Percentiles rank a stretch among this genome's conserved stretches.
phyloP scores from a whole-genome alignment of 2,329 filamentous ascomycete species.

The Monosporascus sp. region DNA sequence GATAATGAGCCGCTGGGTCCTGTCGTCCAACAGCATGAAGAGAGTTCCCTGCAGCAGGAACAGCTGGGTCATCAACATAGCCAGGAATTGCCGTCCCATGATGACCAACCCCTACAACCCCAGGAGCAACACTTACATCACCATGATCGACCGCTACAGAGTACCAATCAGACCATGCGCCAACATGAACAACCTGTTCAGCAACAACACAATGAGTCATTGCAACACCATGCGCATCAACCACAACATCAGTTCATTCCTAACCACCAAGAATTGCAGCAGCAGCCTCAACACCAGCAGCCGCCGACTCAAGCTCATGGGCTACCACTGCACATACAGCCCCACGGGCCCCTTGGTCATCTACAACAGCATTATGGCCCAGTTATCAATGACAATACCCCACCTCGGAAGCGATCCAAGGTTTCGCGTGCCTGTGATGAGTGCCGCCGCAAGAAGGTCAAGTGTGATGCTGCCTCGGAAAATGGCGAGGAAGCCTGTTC shows the following conservation, averaged over 20 bases:
- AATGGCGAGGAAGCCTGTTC: slow-evolving; percentile 69
- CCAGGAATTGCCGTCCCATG: no score
- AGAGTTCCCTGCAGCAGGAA: slow-evolving; percentile 6
- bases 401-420: slow-evolving; percentile 74
- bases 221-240: slow-evolving; percentile 4
- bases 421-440: slow-evolving; percentile 87
- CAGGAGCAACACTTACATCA: slow-evolving; percentile 14
- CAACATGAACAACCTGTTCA: slow-evolving; percentile 4
- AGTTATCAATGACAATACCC: slow-evolving; percentile 49
- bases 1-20: slow-evolving; percentile 31
- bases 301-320: slow-evolving; percentile 12
- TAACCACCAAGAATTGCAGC: slow-evolving; percentile 9
- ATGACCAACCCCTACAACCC: neutral
- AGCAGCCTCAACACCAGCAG: slow-evolving; percentile 25
- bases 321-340: slow-evolving; percentile 27
- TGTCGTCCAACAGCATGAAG: slow-evolving; percentile 7
- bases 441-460: slow-evolving; percentile 83
- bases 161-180: slow-evolving; percentile 2
- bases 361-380: slow-evolving; percentile 35
- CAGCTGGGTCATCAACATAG: neutral
- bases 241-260: slow-evolving; percentile 4
- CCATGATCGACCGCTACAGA: slow-evolving; percentile 6
- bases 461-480: slow-evolving; percentile 78
- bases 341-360: slow-evolving; percentile 18
- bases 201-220: slow-evolving; percentile 1